Evolutionary conservation across 225 moss, liverwort and hornwort genomes (phyloP).

Genomic region (Climacium dendroides): DNA sequence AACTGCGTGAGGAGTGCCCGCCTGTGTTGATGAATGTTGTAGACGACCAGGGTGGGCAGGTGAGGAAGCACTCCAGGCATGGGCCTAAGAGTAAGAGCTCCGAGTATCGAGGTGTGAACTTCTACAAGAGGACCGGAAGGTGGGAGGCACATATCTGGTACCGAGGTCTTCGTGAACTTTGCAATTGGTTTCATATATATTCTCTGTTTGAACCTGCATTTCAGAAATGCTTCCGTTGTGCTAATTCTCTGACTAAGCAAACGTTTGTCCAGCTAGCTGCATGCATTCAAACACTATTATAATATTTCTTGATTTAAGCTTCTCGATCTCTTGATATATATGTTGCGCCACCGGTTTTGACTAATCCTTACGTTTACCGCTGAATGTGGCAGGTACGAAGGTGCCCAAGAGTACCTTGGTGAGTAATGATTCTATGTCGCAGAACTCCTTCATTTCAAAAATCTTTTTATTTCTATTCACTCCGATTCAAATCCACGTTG

Average conservation of each 20-base stretch:
- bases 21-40: background rate
- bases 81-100: constrained; percentile 23
- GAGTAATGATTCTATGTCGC: background rate
- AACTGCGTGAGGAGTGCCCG: background rate
- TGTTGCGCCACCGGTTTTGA: no score
- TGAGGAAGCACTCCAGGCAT: background rate
- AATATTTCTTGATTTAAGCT: background rate
- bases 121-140: constrained; percentile 21
- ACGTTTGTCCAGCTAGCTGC: background rate
- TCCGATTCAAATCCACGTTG: no score
- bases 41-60: background rate
- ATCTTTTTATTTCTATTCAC: background rate
- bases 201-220: background rate
- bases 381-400: constrained; percentile 4
- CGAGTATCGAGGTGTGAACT: constrained; percentile 13
- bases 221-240: no score
- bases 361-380: background rate
- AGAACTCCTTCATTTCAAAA: no score
- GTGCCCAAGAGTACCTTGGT: constrained; percentile 11
- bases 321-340: background rate
- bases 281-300: background rate
- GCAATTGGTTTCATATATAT: no score
- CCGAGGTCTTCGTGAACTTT: background rate
- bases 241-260: background rate
- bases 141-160: constrained; percentile 67